Percentiles rank a stretch among this genome's conserved stretches.
These are phyloP conservation scores for Exophiala sp. DNA, from an alignment of 2,329 filamentous ascomycete genomes.

Conservation along the genomic window DNA sequence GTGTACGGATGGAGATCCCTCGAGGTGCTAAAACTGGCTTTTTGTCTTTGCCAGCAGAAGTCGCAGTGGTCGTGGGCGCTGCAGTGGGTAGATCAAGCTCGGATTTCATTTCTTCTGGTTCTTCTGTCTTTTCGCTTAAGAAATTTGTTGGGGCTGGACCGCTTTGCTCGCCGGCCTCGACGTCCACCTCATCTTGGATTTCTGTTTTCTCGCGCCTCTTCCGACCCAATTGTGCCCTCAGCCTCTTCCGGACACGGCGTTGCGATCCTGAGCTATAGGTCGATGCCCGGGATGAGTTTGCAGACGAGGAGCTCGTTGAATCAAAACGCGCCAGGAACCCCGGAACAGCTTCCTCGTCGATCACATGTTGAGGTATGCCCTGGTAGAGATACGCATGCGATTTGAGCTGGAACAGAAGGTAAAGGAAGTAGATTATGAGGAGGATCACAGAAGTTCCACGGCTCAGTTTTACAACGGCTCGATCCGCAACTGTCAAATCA, in stretches of 20 bases:
- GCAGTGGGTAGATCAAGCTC: not conserved
- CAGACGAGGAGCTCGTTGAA: constrained; percentile 45
- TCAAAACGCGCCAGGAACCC: constrained; percentile 50
- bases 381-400: constrained; percentile 71
- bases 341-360: constrained; percentile 59
- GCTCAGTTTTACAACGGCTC: constrained; percentile 25
- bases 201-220: constrained; percentile 34
- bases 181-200: constrained; percentile 59
- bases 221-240: constrained; percentile 28
- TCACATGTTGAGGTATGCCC: constrained; percentile 26
- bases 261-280: constrained; percentile 37
- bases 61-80: constrained; percentile 2
- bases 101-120: constrained; percentile 8
- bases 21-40: constrained; percentile 9
- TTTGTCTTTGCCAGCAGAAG: constrained; percentile 2
- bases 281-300: constrained; percentile 30
- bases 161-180: not conserved
- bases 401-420: constrained; percentile 85
- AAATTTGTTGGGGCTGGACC: constrained; percentile 1
- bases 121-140: constrained; percentile 12
- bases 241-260: constrained; percentile 47
- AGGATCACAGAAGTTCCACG: constrained; percentile 64
- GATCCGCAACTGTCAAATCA: constrained; percentile 30
- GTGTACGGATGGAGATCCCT: constrained; percentile 21
- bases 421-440: constrained; percentile 73